Conservation (phyloP, 2,329 filamentous ascomycete species). For the Septoria petroselini region DNA sequence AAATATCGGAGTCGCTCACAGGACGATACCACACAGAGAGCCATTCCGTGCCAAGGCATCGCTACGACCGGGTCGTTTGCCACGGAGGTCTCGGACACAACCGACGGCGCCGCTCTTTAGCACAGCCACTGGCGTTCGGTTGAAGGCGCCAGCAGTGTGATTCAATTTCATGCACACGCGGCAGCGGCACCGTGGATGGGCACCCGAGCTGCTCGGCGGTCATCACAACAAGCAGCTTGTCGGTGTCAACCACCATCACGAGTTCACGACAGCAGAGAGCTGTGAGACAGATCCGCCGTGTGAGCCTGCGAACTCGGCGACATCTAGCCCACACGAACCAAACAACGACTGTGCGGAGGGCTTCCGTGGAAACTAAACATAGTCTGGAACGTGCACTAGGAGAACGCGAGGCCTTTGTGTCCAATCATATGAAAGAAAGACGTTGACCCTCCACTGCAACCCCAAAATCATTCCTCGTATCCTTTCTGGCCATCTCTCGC, state of each 20-base stretch:
- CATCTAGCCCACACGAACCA: not conserved
- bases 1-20: too few relatives aligned
- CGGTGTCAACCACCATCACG: too few relatives aligned
- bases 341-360: constrained; percentile 2
- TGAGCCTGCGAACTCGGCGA: not conserved
- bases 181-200: too few relatives aligned
- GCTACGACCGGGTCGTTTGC: not conserved
- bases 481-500: constrained; percentile 6
- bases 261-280: too few relatives aligned
- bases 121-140: constrained; percentile 7
- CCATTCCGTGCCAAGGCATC: not conserved
- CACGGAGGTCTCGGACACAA: constrained; percentile 2
- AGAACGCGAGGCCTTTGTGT: constrained; percentile 16
- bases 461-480: constrained; percentile 20
- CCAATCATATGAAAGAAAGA: constrained; percentile 19
- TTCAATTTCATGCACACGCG: constrained; percentile 1
- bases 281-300: too few relatives aligned
- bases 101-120: not conserved
- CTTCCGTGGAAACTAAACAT: constrained; percentile 10
- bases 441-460: constrained; percentile 16
- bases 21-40: not conserved
- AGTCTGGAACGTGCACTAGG: constrained; percentile 11
- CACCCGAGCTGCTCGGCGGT: not conserved
- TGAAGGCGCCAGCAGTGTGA: constrained; percentile 7
- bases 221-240: too few relatives aligned